Evolutionary conservation across 192 early-diverging fungal genomes (phyloP).

Genomic region (Spizellomyces sp.): DNA sequence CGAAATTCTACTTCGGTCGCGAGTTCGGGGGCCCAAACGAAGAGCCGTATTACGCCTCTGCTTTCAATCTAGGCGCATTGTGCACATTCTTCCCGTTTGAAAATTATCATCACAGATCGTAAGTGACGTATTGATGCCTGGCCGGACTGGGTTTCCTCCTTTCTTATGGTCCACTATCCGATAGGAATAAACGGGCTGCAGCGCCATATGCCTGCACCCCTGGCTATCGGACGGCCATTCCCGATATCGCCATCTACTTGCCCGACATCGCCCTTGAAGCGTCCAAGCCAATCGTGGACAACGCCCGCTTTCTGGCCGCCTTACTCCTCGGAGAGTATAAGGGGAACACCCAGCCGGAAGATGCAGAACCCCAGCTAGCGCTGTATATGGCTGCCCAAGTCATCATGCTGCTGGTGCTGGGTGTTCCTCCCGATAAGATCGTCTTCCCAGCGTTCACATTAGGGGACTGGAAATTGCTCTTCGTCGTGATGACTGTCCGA

Average conservation of each 20-base stretch:
- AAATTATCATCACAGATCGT: too few species aligned
- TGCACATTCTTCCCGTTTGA: too few species aligned
- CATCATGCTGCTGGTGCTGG: not conserved
- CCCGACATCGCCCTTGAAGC: not conserved
- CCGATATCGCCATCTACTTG: not conserved
- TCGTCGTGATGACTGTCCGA: not conserved
- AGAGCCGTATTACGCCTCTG: too few species aligned
- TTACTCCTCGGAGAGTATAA: not conserved
- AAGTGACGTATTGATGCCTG: too few species aligned
- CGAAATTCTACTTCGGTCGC: too few species aligned
- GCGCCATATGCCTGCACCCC: not conserved
- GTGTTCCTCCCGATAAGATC: not conserved
- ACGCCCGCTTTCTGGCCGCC: too few species aligned
- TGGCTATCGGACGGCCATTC: not conserved
- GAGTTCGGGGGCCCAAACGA: too few species aligned
- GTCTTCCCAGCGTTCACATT: not conserved
- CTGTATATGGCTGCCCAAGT: not conserved
- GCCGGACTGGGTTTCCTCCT: too few species aligned
- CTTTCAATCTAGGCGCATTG: too few species aligned
- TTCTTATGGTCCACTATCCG: too few species aligned
- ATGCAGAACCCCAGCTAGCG: slow-evolving; percentile 1
- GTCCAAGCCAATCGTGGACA: too few species aligned
- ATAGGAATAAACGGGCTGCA: too few species aligned
- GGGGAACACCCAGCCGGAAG: not conserved
- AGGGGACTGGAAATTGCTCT: not conserved